Conservation (phyloP, 2,329 filamentous ascomycete species). For the Epichloe sp. region DNA sequence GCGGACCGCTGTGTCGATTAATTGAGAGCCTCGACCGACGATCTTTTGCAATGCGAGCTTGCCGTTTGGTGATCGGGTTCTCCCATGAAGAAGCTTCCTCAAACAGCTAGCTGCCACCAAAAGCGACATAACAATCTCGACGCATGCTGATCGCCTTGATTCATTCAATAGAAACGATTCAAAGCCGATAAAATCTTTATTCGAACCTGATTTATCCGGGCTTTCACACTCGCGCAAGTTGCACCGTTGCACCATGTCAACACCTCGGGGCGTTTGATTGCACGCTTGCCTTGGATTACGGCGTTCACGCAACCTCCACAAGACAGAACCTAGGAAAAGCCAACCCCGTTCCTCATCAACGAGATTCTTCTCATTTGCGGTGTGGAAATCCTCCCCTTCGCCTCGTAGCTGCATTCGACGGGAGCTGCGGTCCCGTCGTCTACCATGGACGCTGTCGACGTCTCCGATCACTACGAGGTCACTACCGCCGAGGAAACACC, state of each 20-base stretch:
- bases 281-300: neutral
- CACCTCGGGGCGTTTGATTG: neutral
- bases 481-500: slow-evolving; percentile 46
- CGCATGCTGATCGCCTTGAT: neutral
- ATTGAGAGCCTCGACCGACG: neutral
- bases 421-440: slow-evolving; percentile 4
- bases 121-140: too few species aligned
- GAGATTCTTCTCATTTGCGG: too few species aligned
- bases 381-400: slow-evolving; percentile 3
- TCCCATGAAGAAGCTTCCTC: neutral
- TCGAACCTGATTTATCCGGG: too few species aligned
- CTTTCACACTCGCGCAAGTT: neutral
- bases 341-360: too few species aligned
- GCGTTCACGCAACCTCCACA: too few species aligned
- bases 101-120: too few species aligned
- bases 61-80: neutral
- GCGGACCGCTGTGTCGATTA: neutral
- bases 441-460: slow-evolving; percentile 42
- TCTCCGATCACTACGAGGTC: slow-evolving; percentile 47
- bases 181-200: too few species aligned
- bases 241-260: neutral
- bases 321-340: too few species aligned
- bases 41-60: neutral
- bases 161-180: neutral
- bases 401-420: slow-evolving; percentile 21